Conservation (phyloP, 305 asterid genomes). For the Fraxinus angustifolia region DNA sequence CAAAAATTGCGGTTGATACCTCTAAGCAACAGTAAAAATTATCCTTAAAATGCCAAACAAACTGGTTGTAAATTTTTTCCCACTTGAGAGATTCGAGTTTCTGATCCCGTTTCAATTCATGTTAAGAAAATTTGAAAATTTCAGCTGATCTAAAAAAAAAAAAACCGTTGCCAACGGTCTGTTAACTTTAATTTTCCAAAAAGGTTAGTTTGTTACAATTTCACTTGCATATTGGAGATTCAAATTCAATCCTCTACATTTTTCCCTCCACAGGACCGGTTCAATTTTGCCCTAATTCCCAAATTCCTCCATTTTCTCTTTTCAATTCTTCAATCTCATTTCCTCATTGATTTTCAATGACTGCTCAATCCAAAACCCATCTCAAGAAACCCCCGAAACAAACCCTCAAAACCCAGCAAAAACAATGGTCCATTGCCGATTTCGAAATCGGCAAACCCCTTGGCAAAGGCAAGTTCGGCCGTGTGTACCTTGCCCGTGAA, state of each 20-base stretch:
- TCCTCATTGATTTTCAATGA: not conserved
- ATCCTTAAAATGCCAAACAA: too few species aligned
- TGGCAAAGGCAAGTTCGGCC: constrained; percentile 84
- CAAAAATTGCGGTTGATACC: too few species aligned
- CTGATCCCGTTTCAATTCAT: not conserved
- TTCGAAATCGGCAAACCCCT: constrained; percentile 90
- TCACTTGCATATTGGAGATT: not conserved
- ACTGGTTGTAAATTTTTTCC: too few species aligned
- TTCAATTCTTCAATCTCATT: not conserved
- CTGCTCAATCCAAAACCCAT: not conserved
- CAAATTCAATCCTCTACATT: not conserved
- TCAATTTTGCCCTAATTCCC: not conserved
- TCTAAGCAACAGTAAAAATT: too few species aligned
- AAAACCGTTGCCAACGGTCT: not conserved
- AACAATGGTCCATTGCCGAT: constrained; percentile 61
- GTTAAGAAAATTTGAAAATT: not conserved
- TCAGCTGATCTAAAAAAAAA: not conserved
- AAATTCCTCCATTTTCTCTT: not conserved
- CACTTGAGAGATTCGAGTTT: too few species aligned
- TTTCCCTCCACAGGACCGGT: not conserved
- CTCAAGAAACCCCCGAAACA: constrained; percentile 31
- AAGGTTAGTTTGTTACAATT: not conserved
- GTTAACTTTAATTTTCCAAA: not conserved
- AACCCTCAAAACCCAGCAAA: constrained; percentile 25
- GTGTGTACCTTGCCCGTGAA: constrained; percentile 93